Percentiles rank a stretch among this genome's conserved stretches.
Conservation (phyloP, 768 basidiomycete species). For the Russula foetens region DNA sequence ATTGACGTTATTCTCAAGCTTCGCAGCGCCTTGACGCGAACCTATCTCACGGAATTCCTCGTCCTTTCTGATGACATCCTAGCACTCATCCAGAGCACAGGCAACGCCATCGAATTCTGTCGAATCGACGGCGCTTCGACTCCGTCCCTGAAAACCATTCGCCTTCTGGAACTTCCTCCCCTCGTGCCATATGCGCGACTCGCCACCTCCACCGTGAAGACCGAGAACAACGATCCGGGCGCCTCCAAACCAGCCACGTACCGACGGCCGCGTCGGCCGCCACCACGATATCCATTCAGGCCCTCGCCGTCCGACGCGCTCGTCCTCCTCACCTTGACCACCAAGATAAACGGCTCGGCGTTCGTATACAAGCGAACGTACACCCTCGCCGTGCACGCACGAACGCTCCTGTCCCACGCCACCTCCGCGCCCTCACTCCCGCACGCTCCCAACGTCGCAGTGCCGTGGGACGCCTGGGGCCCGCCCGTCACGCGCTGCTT, state of each 20-base stretch:
- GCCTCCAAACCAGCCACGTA: background rate
- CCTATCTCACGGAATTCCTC: background rate
- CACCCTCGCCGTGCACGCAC: background rate
- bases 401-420: background rate
- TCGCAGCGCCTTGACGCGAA: background rate
- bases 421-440: background rate
- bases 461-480: conserved; percentile 1
- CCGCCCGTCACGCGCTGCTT: background rate
- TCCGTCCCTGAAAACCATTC: background rate
- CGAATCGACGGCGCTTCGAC: background rate
- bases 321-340: background rate
- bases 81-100: background rate
- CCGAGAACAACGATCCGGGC: background rate
- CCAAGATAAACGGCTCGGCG: background rate
- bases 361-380: background rate
- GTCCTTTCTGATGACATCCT: background rate
- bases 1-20: background rate
- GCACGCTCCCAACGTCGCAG: background rate
- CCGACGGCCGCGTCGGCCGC: background rate
- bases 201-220: background rate
- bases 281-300: background rate
- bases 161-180: background rate
- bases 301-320: background rate
- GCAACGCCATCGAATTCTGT: conserved; percentile 2
- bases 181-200: background rate